Evolutionary conservation across 768 basidiomycete genomes (phyloP), one percentile per base, ranked within the genome.

Genomic region (Peribolospora baueri): DNA sequence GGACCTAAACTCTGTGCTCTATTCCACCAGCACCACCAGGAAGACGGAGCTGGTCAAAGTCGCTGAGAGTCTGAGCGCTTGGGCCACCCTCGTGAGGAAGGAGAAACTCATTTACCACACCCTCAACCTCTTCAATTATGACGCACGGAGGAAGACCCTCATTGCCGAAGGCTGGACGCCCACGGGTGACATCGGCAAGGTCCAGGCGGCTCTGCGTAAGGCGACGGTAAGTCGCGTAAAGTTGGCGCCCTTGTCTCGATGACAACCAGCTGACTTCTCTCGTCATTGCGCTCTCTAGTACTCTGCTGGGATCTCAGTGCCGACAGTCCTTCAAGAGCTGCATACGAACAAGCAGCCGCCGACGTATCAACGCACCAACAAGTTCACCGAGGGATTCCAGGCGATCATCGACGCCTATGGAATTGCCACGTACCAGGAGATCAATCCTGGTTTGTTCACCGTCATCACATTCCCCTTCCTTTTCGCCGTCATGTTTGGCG

Each of bases 401-500:
- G 77, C 83, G 43, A 90, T 98, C 69, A 93, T 98, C 80, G 93
- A 98, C 68, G 81, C 82, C 52, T 98, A 98, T 65, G 93, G 91
- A 63, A 79, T 85, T 52, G 84, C 87, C 10, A 79, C 77, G 1
- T 97, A 98, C 66, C 84, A 95, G 66, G 93, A 98, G 68, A 79
- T 88, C 66, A 97, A 97, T 66, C 91, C 93, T 14, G 93, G 90
- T 54, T 69, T 97, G 39, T 91, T 91, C 68, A 86, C 71, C 51
- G 68, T 69, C 58, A 69, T 70, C 61, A 65, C 64, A 5, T 63
- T 63, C 53, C 93, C 93, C 0, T 97, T 98, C 78, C 69, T 98
- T 61, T 98, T 97, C 63, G 91, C 87, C 4, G 85, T 98, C 70
- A 98, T 98, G 93, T 98, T 98, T 65, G 93, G 93, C 63, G 93